A percentile compares a stretch with the other conserved stretches of the same genome.
phyloP scores from a whole-genome alignment of 208 protist species.

The Wallacemonas collosoma region DNA sequence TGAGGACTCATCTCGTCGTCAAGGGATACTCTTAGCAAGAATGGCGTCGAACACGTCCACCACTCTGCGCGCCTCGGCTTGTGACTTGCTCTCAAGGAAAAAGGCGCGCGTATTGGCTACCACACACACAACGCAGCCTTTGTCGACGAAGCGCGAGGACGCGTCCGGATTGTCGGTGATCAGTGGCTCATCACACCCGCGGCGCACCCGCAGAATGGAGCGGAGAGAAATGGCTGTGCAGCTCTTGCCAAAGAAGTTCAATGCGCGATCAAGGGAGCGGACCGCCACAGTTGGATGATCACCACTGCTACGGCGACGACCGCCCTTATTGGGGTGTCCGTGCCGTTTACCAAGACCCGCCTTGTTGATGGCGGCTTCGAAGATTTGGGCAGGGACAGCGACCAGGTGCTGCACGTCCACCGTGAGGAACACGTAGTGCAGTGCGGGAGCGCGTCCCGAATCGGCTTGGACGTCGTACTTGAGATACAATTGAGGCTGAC shows the following conservation, averaged over 20 bases:
- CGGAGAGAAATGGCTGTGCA: conserved; percentile 37
- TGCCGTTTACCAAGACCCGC: conserved; percentile 6
- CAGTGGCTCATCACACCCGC: conserved; percentile 52
- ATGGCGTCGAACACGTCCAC: conserved; percentile 14
- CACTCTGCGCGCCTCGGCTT: conserved; percentile 40
- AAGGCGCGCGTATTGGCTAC: conserved; percentile 53
- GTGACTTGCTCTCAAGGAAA: conserved; percentile 44
- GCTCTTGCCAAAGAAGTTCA: conserved; percentile 42
- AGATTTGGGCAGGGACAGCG: conserved; percentile 37
- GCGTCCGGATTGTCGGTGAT: conserved; percentile 21
- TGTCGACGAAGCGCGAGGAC: conserved; percentile 30
- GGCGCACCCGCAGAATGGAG: conserved; percentile 45
- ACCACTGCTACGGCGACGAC: conserved; percentile 13
- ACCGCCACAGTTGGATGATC: conserved; percentile 22
- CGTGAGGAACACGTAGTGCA: conserved; percentile 57
- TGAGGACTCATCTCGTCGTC: not conserved
- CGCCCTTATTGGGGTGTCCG: not conserved
- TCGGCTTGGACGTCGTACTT: conserved; percentile 32
- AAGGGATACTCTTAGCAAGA: conserved; percentile 3
- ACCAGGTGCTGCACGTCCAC: conserved; percentile 47
- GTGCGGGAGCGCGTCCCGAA: not conserved
- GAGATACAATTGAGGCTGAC: conserved; percentile 44
- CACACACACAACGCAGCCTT: conserved; percentile 48
- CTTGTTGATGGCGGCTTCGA: conserved; percentile 21
- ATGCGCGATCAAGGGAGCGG: conserved; percentile 31